A percentile compares a stretch with the other conserved stretches of the same genome.
Evolutionary conservation across 345 rosid species (phyloP).

Genomic region (Mallotus nudiflorus): DNA sequence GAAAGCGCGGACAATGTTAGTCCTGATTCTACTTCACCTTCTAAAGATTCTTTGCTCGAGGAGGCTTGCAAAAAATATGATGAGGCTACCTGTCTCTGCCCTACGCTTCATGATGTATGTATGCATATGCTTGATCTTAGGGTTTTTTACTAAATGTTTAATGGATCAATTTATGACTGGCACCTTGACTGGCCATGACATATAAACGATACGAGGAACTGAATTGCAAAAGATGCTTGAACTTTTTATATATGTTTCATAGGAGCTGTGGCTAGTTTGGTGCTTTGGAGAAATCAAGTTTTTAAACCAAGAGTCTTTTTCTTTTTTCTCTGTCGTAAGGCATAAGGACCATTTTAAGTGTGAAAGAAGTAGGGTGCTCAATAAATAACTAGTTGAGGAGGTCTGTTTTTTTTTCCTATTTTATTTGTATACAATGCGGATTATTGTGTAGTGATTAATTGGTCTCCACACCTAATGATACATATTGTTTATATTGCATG

Average conservation of each 20-base stretch:
- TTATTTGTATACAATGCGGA: background rate
- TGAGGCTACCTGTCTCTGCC: constrained; percentile 89
- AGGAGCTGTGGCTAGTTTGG: background rate
- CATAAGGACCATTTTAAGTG: background rate
- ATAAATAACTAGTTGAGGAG: background rate
- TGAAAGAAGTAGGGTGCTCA: background rate
- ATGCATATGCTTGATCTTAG: constrained; percentile 1
- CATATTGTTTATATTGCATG: background rate
- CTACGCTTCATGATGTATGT: constrained; percentile 94
- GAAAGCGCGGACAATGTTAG: constrained; percentile 97
- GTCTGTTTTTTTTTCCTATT: background rate
- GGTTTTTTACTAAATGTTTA: constrained; percentile 13
- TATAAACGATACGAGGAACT: constrained; percentile 8
- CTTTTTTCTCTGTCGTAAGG: no score
- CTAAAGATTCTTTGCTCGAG: constrained; percentile 94
- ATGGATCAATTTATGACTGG: no score
- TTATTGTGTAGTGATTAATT: background rate
- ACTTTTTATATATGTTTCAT: background rate
- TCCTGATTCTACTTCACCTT: constrained; percentile 86
- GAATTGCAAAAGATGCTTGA: background rate
- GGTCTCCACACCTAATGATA: background rate
- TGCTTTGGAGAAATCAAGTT: background rate
- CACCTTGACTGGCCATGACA: constrained; percentile 6
- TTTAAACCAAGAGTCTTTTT: no score
- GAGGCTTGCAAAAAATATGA: constrained; percentile 97